Evolutionary conservation across 257 asterid species (phyloP), one percentile per base, ranked within the genome.

Genomic region (Capsicum chinense): DNA sequence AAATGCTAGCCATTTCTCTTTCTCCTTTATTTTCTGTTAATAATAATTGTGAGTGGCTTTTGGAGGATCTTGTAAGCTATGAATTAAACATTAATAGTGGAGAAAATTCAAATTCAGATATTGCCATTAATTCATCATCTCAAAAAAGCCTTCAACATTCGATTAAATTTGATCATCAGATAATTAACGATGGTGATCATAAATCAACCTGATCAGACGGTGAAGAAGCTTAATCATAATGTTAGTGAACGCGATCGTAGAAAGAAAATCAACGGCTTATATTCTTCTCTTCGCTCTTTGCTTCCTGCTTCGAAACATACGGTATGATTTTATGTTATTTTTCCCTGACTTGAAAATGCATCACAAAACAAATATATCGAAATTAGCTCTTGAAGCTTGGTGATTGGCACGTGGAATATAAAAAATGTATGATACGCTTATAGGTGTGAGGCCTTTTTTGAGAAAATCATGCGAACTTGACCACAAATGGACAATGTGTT

Each of bases 211-310:
- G 47, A 76, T 52, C 62, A 26, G n/a, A 83, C 8, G 26, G 87
- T 74, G 5, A 92, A 90, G 92, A 92, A 92, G 90, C 86, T 90
- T 54, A 90, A 90, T 83, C 98, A 95, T 59, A 95, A 95, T 70
- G 97, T 95, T 1, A 91, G 92, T 10, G 98, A 95, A 78, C 91
- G 98, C 1, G 93, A 93, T 56, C 97, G 98, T 15, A 95, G 98
- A 11, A 91, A 90, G 67, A 89, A 60, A 12, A 92, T 95, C 37
- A 95, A 92, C 70, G 19, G 85, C 70, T 76, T 95, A 88, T 95
- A 91, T 76, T 82, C 92, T 39, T 84, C 92, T 84, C 98, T 95
- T 42, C 88, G 97, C 10, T 92, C 94, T 0, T 88, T 95, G 56
- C 97, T 93, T 85, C 98, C 98, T 1, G 73, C 76, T 0, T 80